Conservation (phyloP, 2,329 filamentous ascomycete genomes). For the Rosellinia necatrix region DNA sequence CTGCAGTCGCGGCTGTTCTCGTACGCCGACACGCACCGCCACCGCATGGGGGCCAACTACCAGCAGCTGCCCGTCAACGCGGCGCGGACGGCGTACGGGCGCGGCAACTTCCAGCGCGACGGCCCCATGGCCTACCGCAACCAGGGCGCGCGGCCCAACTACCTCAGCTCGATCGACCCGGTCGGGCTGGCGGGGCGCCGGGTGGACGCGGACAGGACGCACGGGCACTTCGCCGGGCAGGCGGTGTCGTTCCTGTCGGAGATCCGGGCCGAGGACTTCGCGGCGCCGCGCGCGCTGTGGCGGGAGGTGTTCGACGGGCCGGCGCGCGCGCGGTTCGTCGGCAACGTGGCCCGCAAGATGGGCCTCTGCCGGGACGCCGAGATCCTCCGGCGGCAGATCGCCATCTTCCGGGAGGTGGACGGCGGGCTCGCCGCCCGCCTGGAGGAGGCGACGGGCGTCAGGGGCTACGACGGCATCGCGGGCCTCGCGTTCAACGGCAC, state of each 20-base stretch:
- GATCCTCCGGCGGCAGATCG: conserved; percentile 66
- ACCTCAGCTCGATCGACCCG: conserved; percentile 45
- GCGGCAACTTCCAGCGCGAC: conserved; percentile 72
- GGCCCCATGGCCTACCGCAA: conserved; percentile 73
- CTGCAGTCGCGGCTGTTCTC: conserved; percentile 73
- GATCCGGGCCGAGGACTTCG: conserved; percentile 47
- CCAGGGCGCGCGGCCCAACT: conserved; percentile 65
- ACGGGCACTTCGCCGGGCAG: conserved; percentile 46
- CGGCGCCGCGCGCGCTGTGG: conserved; percentile 61
- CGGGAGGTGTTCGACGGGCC: conserved; percentile 64
- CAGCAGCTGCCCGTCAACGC: conserved; percentile 60
- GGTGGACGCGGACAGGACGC: conserved; percentile 45
- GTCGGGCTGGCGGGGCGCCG: conserved; percentile 43
- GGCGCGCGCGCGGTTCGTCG: conserved; percentile 62
- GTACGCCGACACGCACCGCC: conserved; percentile 68
- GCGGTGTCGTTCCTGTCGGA: conserved; percentile 46
- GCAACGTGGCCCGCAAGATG: conserved; percentile 67
- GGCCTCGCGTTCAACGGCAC: conserved; percentile 62
- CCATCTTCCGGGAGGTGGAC: conserved; percentile 67
- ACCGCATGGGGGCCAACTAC: conserved; percentile 62
- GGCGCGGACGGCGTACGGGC: conserved; percentile 55
- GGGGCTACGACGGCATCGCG: conserved; percentile 63
- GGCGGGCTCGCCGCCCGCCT: conserved; percentile 60
- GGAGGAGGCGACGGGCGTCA: conserved; percentile 66
- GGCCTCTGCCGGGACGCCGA: conserved; percentile 60